Conservation (phyloP, 345 rosid genomes). For the Linum usitatissimum region DNA sequence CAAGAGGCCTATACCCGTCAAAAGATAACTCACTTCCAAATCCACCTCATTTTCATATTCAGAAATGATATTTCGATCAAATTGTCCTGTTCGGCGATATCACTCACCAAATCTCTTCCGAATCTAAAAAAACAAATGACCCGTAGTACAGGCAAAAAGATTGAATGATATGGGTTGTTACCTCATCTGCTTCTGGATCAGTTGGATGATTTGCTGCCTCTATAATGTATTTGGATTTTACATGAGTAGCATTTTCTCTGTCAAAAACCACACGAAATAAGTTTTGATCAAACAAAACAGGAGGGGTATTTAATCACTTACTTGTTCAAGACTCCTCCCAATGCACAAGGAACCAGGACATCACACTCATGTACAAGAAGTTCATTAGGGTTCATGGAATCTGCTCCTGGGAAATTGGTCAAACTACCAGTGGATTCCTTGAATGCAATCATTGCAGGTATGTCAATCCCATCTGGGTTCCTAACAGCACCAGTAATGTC, state of each 20-base stretch:
- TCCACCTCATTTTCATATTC: no score
- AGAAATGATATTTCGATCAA: no score
- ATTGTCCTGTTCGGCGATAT: no score
- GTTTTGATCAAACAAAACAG: background rate
- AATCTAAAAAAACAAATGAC: no score
- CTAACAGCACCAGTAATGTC: constrained; percentile 89
- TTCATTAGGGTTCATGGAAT: constrained; percentile 50
- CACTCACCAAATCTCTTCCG: no score
- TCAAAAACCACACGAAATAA: background rate
- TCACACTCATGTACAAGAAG: constrained; percentile 85
- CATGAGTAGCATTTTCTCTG: constrained; percentile 88
- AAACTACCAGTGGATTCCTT: constrained; percentile 56
- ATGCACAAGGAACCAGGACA: constrained; percentile 91
- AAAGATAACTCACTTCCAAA: no score
- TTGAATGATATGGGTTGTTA: constrained; percentile 11
- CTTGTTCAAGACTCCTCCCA: constrained; percentile 95
- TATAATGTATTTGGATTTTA: constrained; percentile 84
- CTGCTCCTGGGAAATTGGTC: constrained; percentile 60
- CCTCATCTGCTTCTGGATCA: constrained; percentile 98
- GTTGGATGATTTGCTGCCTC: constrained; percentile 99
- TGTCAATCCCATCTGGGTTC: constrained; percentile 70
- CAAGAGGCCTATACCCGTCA: no score
- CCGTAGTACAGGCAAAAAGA: no score
- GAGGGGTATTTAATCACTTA: constrained; percentile 13
- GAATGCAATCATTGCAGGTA: constrained; percentile 45